Conservation (phyloP, 140 eudicot genomes). For the Oenanthe javanica region DNA sequence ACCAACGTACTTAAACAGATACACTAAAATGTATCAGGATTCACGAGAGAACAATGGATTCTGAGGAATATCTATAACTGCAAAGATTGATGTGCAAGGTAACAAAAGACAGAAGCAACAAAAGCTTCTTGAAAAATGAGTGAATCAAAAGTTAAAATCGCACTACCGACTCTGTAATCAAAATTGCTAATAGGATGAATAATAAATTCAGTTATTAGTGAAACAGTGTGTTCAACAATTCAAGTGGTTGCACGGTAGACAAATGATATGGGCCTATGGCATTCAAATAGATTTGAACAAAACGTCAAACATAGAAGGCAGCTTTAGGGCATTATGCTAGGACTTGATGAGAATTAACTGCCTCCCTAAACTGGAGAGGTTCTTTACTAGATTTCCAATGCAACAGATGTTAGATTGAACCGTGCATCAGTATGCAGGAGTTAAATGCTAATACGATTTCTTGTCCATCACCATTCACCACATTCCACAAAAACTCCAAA, state of each 20-base stretch:
- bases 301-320: not conserved
- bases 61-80: not conserved
- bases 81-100: not conserved
- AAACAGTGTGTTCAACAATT: not conserved
- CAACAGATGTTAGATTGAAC: not conserved
- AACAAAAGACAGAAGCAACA: not conserved
- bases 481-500: too few relatives aligned
- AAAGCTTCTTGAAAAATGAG: not conserved
- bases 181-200: not conserved
- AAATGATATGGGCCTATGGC: not conserved
- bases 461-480: too few relatives aligned
- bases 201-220: not conserved
- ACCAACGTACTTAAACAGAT: not conserved
- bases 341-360: not conserved
- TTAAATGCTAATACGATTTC: too few relatives aligned
- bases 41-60: not conserved
- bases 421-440: not conserved
- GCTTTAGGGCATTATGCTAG: not conserved
- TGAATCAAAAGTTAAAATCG: not conserved
- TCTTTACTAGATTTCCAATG: not conserved
- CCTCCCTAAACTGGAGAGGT: not conserved
- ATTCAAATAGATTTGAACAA: not conserved
- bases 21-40: not conserved
- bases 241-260: not conserved
- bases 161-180: not conserved